Evolutionary conservation across 192 early-diverging fungal genomes (phyloP), one percentile per base, ranked within the genome.

Genomic region (Kappamyces sp.): DNA sequence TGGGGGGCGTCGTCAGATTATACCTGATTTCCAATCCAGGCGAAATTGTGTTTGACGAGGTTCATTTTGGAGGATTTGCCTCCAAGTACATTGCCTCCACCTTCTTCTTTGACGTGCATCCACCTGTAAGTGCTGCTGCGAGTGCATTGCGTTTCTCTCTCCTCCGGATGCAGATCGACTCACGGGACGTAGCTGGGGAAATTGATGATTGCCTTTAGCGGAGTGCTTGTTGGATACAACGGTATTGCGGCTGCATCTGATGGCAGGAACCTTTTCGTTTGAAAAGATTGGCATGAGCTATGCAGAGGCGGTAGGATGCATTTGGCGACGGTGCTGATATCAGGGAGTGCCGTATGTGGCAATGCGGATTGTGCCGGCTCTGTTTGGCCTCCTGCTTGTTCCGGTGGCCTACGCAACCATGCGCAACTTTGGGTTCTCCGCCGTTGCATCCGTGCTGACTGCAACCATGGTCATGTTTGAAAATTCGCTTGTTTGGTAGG

Each of bases 271-370:
- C 31, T 80, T 80, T 49, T 51, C 55, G 10, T 80, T 80, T 51
- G 70, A 74, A 49, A 87, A 88, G 54, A 98, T 98, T 72, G 93
- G 93, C 1, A 80, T 90, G 60, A 87, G 84, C 67, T 98, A 96
- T 69, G 69, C 89, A 54, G 70, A 70, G 39, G 79, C 88, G 75
- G 86, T 46, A 90, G 94, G 12, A 93, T 93, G 0, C 93, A 92
- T 66, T 82, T 98, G 36, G 76, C 80, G 36, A 78, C 97, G 69
- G 85, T 94, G 50, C 59, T 82, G 0, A 77, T 93, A 38, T 87
- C 90, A 15, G 93, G 75, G 86, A 43, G 91, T 95, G 12, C 95
- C 95, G 0, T 94, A 92, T 66, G 83, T 98, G 36, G 76, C 80
- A 36, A 78, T 98, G 69, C 86, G 95, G 50, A 58, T 82, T 0